Conservation (phyloP, 352 stramenopile species). For the Pythium apleroticum region DNA sequence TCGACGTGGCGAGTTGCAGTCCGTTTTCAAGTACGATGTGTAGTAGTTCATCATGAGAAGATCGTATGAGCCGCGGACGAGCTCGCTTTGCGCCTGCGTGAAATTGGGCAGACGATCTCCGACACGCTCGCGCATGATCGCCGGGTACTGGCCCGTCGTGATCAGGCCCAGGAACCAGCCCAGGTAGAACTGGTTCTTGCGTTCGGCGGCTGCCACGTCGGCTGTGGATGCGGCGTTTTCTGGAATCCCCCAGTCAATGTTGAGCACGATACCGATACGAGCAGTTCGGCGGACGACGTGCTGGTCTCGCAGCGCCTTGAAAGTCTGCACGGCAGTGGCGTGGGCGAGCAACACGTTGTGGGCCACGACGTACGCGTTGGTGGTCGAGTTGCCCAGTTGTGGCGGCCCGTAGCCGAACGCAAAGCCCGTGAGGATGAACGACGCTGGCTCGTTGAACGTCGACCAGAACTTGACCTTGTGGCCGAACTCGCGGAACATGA, state of each 20-base stretch:
- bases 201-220: slow-evolving; percentile 60
- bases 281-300: not conserved
- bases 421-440: slow-evolving; percentile 32
- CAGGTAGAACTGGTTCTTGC: slow-evolving; percentile 87
- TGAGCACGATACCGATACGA: slow-evolving; percentile 1
- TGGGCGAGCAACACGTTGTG: slow-evolving; percentile 92
- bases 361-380: slow-evolving; percentile 40
- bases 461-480: slow-evolving; percentile 91
- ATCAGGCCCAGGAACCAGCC: slow-evolving; percentile 92
- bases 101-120: slow-evolving; percentile 85
- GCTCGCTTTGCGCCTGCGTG: slow-evolving; percentile 61
- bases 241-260: not conserved
- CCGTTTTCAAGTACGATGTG: slow-evolving; percentile 48
- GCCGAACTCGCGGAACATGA: slow-evolving; percentile 88
- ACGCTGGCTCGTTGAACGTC: slow-evolving; percentile 93
- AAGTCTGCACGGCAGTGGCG: slow-evolving; percentile 51
- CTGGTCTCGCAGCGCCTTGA: not conserved
- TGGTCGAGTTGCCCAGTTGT: slow-evolving; percentile 4
- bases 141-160: slow-evolving; percentile 89
- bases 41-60: slow-evolving; percentile 97
- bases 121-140: slow-evolving; percentile 81
- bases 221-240: slow-evolving; percentile 44
- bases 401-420: slow-evolving; percentile 48
- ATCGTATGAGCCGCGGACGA: slow-evolving; percentile 87
- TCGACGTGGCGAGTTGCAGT: slow-evolving; percentile 39